phyloP scores from a whole-genome alignment of 495 filamentous ascomycete species.

The Lasiosphaeria hispida region DNA sequence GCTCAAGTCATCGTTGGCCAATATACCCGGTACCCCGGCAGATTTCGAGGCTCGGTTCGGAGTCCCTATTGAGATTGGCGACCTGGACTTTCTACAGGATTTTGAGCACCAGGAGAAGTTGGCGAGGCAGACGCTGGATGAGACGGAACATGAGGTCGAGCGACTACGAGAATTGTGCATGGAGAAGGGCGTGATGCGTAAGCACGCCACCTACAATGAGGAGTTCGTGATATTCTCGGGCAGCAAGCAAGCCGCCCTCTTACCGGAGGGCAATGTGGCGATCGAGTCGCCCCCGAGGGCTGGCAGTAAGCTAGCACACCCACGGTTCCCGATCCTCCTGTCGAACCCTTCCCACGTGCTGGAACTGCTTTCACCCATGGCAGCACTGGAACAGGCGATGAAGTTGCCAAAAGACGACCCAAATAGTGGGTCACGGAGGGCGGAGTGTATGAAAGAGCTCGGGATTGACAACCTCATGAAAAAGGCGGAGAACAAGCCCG shows the following conservation, averaged over 20 bases:
- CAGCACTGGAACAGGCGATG: constrained; percentile 24
- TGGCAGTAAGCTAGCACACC: constrained; percentile 19
- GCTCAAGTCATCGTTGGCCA: constrained; percentile 24
- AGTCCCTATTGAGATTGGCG: constrained; percentile 21
- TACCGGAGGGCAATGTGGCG: constrained; percentile 25
- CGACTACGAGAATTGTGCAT: constrained; percentile 25
- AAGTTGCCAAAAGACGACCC: constrained; percentile 26
- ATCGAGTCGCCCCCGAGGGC: constrained; percentile 15
- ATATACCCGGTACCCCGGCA: constrained; percentile 5
- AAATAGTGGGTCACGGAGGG: constrained; percentile 13
- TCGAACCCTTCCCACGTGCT: constrained; percentile 35
- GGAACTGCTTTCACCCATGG: constrained; percentile 17
- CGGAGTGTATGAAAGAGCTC: constrained; percentile 34
- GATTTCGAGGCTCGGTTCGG: constrained; percentile 26
- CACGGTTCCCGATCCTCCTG: constrained; percentile 32
- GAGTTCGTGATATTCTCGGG: constrained; percentile 25
- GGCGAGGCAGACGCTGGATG: constrained; percentile 19
- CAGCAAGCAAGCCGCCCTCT: background rate
- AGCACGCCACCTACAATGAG: constrained; percentile 30
- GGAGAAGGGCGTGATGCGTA: constrained; percentile 31
- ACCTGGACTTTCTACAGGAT: constrained; percentile 32
- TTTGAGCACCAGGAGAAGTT: constrained; percentile 17
- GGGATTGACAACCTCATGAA: constrained; percentile 32
- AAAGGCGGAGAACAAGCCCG: constrained; percentile 33
- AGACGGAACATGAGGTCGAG: constrained; percentile 13